Evolutionary conservation across 2,329 filamentous ascomycete species (phyloP), one percentile per base, ranked within the genome.

Genomic region (Pestalotiopsis sp.): DNA sequence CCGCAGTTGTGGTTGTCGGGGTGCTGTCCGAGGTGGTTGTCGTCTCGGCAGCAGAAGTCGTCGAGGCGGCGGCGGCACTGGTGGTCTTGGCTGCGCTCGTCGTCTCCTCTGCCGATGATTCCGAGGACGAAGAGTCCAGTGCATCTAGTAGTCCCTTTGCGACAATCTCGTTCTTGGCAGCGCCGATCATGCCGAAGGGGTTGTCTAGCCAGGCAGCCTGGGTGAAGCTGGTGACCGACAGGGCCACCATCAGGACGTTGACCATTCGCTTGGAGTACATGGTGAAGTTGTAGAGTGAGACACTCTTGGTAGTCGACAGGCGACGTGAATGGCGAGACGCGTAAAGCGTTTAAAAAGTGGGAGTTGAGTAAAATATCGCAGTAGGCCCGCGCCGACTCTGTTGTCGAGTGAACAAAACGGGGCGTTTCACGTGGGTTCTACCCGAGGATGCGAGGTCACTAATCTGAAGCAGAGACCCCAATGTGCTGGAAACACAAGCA

Each of bases 181-280:
- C 72, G 38, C 70, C 75, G 22, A 71, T 67, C n/a, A 76, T 52
- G 65, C 73, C 70, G 52, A 71, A 68, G 17, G 44, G 14, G 44
- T 20, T 52, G 68, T 78, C 73, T 44, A 78, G 68, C 69, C 77
- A 76, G 39, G 78, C 75, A 66, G 78, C 85, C 72, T 87, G 83
- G 58, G 82, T 82, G 48, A 84, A 77, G 59, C 79, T 80, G 66
- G 82, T 70, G 68, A 85, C 74, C 57, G 84, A 84, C 64, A 88
- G 77, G 57, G 83, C 84, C 71, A 86, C 76, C 70, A 87, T 73
- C 67, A 88, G 76, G 68, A 87, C 75, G 73, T 83, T 79, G 40
- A 86, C 68, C 63, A 84, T 71, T 67, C 81, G 81, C 66, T 77
- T 78, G 35, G 82, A 77, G 74, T 83, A 83, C 86, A 89, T 88